These are phyloP conservation scores for Paecilomyces sp. DNA, from an alignment of 2,329 filamentous ascomycete species.

Conservation along the genomic window DNA sequence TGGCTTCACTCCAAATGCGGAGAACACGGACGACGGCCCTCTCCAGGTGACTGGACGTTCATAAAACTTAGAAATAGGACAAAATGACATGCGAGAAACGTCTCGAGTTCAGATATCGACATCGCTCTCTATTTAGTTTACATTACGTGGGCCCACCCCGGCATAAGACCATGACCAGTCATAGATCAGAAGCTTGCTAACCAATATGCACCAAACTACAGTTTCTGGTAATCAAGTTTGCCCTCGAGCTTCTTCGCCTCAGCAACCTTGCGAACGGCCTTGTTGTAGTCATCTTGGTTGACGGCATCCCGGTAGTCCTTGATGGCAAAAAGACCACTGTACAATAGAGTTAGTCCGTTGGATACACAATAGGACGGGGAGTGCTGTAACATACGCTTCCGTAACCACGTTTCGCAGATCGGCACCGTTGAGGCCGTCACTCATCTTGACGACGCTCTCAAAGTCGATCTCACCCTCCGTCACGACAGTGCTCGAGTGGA, in stretches of 20 bases:
- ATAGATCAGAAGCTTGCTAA: not conserved
- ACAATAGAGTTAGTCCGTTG: slow-evolving; percentile 12
- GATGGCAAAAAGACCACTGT: slow-evolving; percentile 88
- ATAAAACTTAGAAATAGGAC: not conserved
- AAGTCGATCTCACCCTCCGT: slow-evolving; percentile 96
- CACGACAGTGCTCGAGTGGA: slow-evolving; percentile 79
- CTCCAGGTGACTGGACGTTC: not conserved
- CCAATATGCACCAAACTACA: slow-evolving; percentile 45
- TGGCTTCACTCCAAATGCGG: not conserved
- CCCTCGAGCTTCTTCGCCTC: slow-evolving; percentile 98
- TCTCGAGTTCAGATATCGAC: not conserved
- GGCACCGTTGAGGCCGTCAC: slow-evolving; percentile 92
- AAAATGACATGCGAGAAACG: not conserved
- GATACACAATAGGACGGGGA: not conserved
- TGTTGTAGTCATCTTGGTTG: slow-evolving; percentile 99
- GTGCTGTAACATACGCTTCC: slow-evolving; percentile 70
- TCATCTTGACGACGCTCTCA: slow-evolving; percentile 99
- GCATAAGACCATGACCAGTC: not conserved
- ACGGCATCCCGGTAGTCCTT: slow-evolving; percentile 95
- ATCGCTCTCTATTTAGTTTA: slow-evolving; percentile 9
- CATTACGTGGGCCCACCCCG: slow-evolving; percentile 1
- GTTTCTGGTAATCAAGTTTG: slow-evolving; percentile 95
- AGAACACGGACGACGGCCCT: not conserved
- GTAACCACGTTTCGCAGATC: slow-evolving; percentile 97
- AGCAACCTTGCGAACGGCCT: slow-evolving; percentile 93